These are phyloP conservation scores for Kodamaea plutei DNA, from an alignment of 1,139 yeast genomes.

Conservation along the genomic window DNA sequence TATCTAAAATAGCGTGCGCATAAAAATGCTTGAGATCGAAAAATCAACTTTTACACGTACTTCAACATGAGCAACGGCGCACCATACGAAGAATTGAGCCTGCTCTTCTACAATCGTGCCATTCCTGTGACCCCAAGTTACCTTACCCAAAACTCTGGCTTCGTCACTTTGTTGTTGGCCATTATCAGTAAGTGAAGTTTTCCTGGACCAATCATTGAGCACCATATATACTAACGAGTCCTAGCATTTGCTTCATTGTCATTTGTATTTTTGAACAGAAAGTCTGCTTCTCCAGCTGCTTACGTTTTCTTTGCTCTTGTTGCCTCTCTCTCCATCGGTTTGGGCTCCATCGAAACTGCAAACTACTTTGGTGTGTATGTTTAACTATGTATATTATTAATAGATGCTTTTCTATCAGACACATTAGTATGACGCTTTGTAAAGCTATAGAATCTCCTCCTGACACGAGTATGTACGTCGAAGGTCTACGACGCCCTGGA, in stretches of 20 bases:
- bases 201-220: background rate
- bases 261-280: constrained; percentile 34
- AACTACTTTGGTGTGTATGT: constrained; percentile 46
- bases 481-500: no score
- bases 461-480: no score
- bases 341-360: constrained; percentile 34
- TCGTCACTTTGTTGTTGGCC: constrained; percentile 16
- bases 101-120: constrained; percentile 21
- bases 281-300: constrained; percentile 24
- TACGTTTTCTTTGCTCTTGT: constrained; percentile 30
- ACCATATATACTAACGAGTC: constrained; percentile 23
- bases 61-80: constrained; percentile 25
- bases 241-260: constrained; percentile 36
- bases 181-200: constrained; percentile 18
- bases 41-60: no score
- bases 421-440: no score
- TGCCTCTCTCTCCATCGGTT: constrained; percentile 39
- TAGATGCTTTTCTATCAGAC: background rate
- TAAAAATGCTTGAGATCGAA: no score
- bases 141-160: constrained; percentile 13
- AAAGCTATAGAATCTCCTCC: background rate
- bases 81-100: constrained; percentile 28
- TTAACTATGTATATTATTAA: constrained; percentile 11
- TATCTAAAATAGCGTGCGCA: no score
- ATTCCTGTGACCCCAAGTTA: constrained; percentile 21